Evolutionary conservation across 768 basidiomycete genomes (phyloP).

Genomic region (Trametes meyenii): DNA sequence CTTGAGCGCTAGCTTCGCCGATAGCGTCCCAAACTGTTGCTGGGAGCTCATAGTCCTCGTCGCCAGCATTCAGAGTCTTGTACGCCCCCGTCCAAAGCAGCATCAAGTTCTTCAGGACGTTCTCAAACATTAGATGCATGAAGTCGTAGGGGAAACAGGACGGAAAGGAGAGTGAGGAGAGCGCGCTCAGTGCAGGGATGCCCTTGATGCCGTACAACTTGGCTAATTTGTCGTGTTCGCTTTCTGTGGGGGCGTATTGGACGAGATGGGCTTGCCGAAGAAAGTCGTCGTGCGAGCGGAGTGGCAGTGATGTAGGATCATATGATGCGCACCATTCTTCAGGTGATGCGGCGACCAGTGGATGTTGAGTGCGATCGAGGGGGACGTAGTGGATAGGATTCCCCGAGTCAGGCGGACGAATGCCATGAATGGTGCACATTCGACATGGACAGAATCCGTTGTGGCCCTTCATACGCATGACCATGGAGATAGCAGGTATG

Average conservation of each 20-base stretch:
- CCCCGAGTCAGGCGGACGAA: conserved; percentile 21
- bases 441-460: conserved; percentile 42
- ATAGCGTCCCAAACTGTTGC: conserved; percentile 45
- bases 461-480: conserved; percentile 46
- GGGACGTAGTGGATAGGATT: conserved; percentile 32
- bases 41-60: conserved; percentile 34
- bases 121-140: conserved; percentile 35
- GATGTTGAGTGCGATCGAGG: conserved; percentile 27
- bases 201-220: conserved; percentile 24
- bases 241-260: conserved; percentile 7
- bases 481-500: conserved; percentile 36
- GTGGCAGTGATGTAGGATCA: conserved; percentile 11
- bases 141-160: conserved; percentile 31
- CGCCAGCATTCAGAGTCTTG: conserved; percentile 38
- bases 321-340: neutral
- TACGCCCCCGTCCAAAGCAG: conserved; percentile 29
- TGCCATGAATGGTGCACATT: conserved; percentile 39
- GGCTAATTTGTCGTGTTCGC: neutral
- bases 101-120: conserved; percentile 28
- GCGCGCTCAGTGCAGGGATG: conserved; percentile 3
- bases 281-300: conserved; percentile 20
- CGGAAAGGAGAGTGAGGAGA: conserved; percentile 22
- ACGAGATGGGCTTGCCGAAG: conserved; percentile 12
- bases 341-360: neutral
- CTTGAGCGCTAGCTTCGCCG: conserved; percentile 34